A percentile compares a stretch with the other conserved stretches of the same genome.
phyloP scores from a whole-genome alignment of 2,329 filamentous ascomycete genomes.

The Blastomyces parvus region DNA sequence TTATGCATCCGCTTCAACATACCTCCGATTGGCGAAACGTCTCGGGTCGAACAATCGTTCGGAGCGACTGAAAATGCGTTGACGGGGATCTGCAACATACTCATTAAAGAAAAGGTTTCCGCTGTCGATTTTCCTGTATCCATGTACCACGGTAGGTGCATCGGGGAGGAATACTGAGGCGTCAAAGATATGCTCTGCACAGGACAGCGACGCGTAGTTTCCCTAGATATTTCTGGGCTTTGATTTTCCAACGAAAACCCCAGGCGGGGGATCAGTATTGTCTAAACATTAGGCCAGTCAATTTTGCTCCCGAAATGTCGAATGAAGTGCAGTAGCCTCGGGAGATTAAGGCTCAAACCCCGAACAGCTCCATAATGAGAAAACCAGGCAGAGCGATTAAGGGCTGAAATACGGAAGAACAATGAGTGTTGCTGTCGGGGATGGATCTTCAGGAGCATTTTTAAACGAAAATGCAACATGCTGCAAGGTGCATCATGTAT shows the following conservation, averaged over 20 bases:
- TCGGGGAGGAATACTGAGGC: background rate
- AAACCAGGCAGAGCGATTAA: background rate
- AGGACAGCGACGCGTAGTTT: background rate
- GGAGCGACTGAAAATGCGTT: background rate
- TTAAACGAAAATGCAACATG: background rate
- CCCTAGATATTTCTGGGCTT: background rate
- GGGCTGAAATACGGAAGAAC: background rate
- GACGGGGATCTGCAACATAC: background rate
- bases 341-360: background rate
- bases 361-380: background rate
- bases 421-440: background rate
- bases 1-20: background rate
- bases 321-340: background rate
- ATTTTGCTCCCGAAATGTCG: background rate
- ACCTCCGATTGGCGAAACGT: background rate
- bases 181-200: background rate
- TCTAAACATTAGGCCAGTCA: background rate
- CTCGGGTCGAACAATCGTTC: background rate
- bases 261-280: background rate
- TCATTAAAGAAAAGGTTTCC: too few relatives aligned
- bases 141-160: too few relatives aligned
- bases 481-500: background rate
- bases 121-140: background rate
- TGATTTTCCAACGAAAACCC: background rate
- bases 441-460: background rate